Percentiles rank a stretch among this genome's conserved stretches.
Evolutionary conservation across 768 basidiomycete genomes (phyloP).

Genomic region (Daedaleopsis sinensis): DNA sequence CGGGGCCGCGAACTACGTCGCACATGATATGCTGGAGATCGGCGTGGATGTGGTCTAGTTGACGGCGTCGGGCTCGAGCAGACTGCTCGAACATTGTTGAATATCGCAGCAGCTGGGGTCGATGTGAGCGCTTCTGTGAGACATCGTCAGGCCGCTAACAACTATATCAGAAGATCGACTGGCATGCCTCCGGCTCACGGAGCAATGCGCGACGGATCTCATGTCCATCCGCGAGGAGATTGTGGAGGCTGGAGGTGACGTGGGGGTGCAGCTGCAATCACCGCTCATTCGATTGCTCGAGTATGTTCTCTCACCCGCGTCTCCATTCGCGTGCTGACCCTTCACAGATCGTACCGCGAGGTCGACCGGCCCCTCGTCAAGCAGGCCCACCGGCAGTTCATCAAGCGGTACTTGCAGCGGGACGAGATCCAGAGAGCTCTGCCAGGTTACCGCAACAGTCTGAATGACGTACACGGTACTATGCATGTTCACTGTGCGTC

Average conservation of each 20-base stretch:
- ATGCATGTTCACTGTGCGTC: slow-evolving; percentile 53
- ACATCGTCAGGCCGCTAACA: not conserved
- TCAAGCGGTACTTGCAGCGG: slow-evolving; percentile 72
- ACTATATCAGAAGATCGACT: slow-evolving; percentile 58
- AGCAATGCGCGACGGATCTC: slow-evolving; percentile 73
- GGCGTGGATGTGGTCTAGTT: slow-evolving; percentile 49
- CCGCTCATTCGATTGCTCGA: slow-evolving; percentile 56
- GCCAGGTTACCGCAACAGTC: slow-evolving; percentile 48
- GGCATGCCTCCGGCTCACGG: slow-evolving; percentile 69
- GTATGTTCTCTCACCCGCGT: slow-evolving; percentile 35
- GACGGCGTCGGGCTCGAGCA: slow-evolving; percentile 54
- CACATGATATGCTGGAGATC: slow-evolving; percentile 47
- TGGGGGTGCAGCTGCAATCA: slow-evolving; percentile 49
- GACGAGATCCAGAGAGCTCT: slow-evolving; percentile 67
- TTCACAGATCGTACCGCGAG: slow-evolving; percentile 45
- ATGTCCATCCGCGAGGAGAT: slow-evolving; percentile 67
- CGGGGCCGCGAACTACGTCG: slow-evolving; percentile 42
- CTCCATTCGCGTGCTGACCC: not conserved
- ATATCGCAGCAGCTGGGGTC: slow-evolving; percentile 55
- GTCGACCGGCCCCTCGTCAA: slow-evolving; percentile 58
- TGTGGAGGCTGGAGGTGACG: slow-evolving; percentile 53
- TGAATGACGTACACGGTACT: slow-evolving; percentile 62
- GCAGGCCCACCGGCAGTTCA: slow-evolving; percentile 48
- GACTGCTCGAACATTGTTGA: slow-evolving; percentile 53
- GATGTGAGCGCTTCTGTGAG: slow-evolving; percentile 64